Evolutionary conservation across 495 filamentous ascomycete species (phyloP), one percentile per base, ranked within the genome.

Genomic region (Xanthoparmelia taractica): DNA sequence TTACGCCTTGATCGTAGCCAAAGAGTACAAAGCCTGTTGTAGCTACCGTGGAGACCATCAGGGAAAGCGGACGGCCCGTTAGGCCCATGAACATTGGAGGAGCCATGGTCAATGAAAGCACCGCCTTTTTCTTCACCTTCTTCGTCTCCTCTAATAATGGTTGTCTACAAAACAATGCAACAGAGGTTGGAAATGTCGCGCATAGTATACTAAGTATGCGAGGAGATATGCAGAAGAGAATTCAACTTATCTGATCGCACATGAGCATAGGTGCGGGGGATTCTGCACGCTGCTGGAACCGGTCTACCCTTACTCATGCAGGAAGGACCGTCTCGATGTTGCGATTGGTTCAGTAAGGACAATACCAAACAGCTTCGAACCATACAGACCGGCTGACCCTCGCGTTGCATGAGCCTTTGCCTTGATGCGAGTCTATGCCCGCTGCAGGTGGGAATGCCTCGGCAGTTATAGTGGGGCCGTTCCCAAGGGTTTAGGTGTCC

Each of bases 11-110:
- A 62, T 87, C 84, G 70, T 89, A 88, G 68, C 87, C 87, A 71
- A 90, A 91, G 8, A 90, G 79, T 37, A 91, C 71, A 73, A 90
- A 90, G 34, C 86, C 87, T 54, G 85, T 88, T 0, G 87, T 90
- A 25, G 87, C 84, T 47, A 91, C 81, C 45, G 80, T 80, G 17
- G 86, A 85, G 41, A 91, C 78, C 29, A 80, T 76, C 64, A 86
- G 69, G 23, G 83, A 85, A 50, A 91, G 79, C n/a, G 78, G 76
- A 69, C 74, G 78, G 73, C 87, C 87, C 47, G 76, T 80, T 63
- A 90, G 78, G 72, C 87, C 87, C 72, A 84, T 80, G 69, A 77
- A 88, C 23, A 48, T 74, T 23, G 77, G 77, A 40, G 65, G 65
- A 56, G 70, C 73, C 65, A 70, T 70, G 64, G 71, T 73, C 25